phyloP scores from a whole-genome alignment of 176 grass and related monocot genomes.

The Typha latifolia region DNA sequence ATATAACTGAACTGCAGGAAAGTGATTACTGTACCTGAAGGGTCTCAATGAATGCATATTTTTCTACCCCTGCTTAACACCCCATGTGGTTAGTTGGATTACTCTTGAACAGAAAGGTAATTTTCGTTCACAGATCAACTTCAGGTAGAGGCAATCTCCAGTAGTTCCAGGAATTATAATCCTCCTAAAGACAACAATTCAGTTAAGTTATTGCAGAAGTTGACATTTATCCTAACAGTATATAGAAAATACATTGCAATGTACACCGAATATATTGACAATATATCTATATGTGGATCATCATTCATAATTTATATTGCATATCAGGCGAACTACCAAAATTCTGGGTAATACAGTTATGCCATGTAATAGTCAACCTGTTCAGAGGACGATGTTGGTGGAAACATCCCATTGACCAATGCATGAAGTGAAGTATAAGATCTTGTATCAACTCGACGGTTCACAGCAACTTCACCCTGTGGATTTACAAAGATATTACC shows the following conservation, averaged over 20 bases:
- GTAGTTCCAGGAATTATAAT: conserved; percentile 77
- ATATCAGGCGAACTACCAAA: not conserved
- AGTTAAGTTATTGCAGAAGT: not conserved
- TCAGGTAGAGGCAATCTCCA: conserved; percentile 73
- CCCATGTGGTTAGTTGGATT: not conserved
- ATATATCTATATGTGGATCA: conserved; percentile 2
- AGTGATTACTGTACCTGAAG: conserved; percentile 19
- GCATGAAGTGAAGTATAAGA: conserved; percentile 80
- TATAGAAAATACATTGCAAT: not conserved
- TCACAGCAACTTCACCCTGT: conserved; percentile 92
- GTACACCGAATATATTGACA: not conserved
- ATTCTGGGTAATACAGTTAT: not conserved
- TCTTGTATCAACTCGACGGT: conserved; percentile 73
- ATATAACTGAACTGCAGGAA: not conserved
- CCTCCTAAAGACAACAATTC: conserved; percentile 49
- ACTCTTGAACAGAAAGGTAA: not conserved
- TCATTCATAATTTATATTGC: not conserved
- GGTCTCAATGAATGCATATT: conserved; percentile 1
- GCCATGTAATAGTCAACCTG: conserved; percentile 32
- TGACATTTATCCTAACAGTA: not conserved
- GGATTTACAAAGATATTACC: not conserved
- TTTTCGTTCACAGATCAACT: conserved; percentile 50
- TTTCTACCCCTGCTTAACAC: conserved; percentile 4
- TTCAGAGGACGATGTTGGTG: conserved; percentile 55
- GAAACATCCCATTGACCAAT: conserved; percentile 94